A percentile compares a stretch with the other conserved stretches of the same genome.
Conservation (phyloP, 768 basidiomycete species). For the Auricularia heimuer region DNA sequence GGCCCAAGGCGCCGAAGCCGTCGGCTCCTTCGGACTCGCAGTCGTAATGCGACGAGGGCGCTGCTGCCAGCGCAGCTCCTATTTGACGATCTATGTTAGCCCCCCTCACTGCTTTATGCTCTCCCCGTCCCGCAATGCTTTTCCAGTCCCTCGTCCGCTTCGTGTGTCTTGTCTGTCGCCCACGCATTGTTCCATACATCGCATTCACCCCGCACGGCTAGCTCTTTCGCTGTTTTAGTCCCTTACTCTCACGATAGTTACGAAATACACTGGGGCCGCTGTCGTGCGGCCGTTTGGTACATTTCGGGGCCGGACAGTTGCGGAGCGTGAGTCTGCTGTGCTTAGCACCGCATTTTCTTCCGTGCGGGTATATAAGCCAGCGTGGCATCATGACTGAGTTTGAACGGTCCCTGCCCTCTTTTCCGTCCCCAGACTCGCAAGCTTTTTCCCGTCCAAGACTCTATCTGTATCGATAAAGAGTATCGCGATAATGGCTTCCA, state of each 20-base stretch:
- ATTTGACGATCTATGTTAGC: background rate
- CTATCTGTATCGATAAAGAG: constrained; percentile 2
- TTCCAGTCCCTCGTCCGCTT: background rate
- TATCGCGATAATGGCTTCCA: constrained; percentile 54
- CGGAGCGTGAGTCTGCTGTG: background rate
- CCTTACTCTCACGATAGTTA: background rate
- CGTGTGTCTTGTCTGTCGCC: background rate
- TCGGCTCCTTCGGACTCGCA: background rate
- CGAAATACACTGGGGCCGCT: background rate
- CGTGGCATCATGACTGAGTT: background rate
- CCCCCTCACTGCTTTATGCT: background rate
- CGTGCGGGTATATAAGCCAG: background rate
- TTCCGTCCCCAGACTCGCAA: background rate
- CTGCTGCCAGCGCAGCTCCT: background rate
- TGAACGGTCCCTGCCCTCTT: background rate
- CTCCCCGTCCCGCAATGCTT: background rate
- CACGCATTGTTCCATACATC: background rate
- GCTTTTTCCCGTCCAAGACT: background rate
- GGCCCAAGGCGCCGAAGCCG: constrained; percentile 1
- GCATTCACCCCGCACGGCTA: background rate
- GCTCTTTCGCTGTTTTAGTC: background rate
- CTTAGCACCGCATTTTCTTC: background rate
- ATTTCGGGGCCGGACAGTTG: background rate
- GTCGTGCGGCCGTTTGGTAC: background rate
- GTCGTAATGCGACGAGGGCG: background rate